Percentiles rank a stretch among this genome's conserved stretches.
Evolutionary conservation across 768 basidiomycete species (phyloP).

Genomic region (Boletus pseudopeckii): DNA sequence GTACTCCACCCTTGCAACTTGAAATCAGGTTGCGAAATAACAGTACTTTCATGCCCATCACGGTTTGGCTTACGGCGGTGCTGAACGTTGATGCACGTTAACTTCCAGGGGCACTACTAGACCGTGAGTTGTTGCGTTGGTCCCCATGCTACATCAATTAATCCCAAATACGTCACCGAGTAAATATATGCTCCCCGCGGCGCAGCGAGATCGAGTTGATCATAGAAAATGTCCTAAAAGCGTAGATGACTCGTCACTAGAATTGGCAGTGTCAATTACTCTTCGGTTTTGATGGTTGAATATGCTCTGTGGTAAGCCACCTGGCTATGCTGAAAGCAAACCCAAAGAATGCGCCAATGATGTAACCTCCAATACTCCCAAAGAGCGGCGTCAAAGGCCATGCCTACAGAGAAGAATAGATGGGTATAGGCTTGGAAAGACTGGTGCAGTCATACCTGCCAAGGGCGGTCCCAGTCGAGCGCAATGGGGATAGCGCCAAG

Average conservation of each 20-base stretch:
- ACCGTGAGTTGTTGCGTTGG: too few relatives aligned
- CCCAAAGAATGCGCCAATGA: slow-evolving; percentile 54
- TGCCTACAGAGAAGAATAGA: slow-evolving; percentile 50
- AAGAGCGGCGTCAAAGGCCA: slow-evolving; percentile 82
- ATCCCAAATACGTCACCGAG: too few relatives aligned
- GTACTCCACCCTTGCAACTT: too few relatives aligned
- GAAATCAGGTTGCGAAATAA: too few relatives aligned
- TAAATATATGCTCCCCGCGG: too few relatives aligned
- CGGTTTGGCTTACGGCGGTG: too few relatives aligned
- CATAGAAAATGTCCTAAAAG: slow-evolving; percentile 17
- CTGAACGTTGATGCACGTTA: too few relatives aligned
- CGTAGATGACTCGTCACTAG: neutral
- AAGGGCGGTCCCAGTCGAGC: slow-evolving; percentile 95
- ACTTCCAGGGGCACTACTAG: too few relatives aligned
- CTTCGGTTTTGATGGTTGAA: slow-evolving; percentile 23
- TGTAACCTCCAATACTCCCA: slow-evolving; percentile 67
- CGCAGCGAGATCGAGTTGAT: slow-evolving; percentile 17
- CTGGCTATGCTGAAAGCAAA: slow-evolving; percentile 42
- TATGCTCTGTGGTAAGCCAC: slow-evolving; percentile 38
- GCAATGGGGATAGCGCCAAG: slow-evolving; percentile 78
- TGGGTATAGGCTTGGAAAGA: neutral
- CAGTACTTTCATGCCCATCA: too few relatives aligned
- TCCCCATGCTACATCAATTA: too few relatives aligned
- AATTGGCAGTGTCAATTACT: slow-evolving; percentile 15
- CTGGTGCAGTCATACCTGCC: slow-evolving; percentile 71